These are phyloP conservation scores for Calonectria henricotiae DNA, from an alignment of 2,329 filamentous ascomycete species.

Conservation along the genomic window DNA sequence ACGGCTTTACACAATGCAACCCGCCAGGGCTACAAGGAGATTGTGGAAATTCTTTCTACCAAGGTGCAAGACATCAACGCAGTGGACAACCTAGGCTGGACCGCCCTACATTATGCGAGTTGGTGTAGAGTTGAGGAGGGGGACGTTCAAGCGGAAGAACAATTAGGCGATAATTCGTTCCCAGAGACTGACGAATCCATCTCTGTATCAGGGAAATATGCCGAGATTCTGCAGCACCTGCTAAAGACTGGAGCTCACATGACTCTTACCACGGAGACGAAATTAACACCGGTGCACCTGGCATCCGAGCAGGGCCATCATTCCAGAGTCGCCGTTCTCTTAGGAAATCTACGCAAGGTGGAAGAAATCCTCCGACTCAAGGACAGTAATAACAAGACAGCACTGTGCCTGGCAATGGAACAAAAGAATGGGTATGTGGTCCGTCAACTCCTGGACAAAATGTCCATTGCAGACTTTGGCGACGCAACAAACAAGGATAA, in stretches of 20 bases:
- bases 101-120: not conserved
- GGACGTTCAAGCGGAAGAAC: not conserved
- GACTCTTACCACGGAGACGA: not conserved
- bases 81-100: not conserved
- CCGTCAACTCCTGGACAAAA: not conserved
- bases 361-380: not conserved
- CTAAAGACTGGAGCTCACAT: not conserved
- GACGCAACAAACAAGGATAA: not conserved
- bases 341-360: not conserved
- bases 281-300: constrained; percentile 1
- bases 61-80: not conserved
- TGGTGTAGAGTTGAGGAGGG: not conserved
- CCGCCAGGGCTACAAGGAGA: constrained; percentile 7
- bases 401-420: not conserved
- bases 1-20: not conserved
- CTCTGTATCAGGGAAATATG: not conserved
- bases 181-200: not conserved
- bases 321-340: not conserved
- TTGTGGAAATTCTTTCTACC: constrained; percentile 1
- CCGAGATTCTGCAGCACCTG: constrained; percentile 5
- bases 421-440: constrained; percentile 8
- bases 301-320: constrained; percentile 13
- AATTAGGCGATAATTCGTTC: not conserved
- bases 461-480: constrained; percentile 7
- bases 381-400: not conserved